Evolutionary conservation across 164 flowering plant genomes (phyloP), one percentile per base, ranked within the genome.

Genomic region (Stephania cephalantha): DNA sequence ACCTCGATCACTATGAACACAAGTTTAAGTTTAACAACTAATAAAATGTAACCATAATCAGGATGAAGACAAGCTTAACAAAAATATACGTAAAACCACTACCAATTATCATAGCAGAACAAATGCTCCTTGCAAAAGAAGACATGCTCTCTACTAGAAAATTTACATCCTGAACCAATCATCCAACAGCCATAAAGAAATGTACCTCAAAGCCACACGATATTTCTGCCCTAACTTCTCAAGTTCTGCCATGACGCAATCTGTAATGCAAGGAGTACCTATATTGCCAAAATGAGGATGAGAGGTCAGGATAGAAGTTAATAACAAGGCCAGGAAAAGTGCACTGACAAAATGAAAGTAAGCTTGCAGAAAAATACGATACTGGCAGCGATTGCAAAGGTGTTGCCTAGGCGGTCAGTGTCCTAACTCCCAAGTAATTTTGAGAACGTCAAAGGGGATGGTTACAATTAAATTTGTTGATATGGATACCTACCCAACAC

Each of bases 201-300:
- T 76, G 42, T 81, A 92, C 97, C 95, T 92, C 79, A 93, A 72
- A 68, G 99, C 98, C 17, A 95, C 97, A 65, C 97, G 97, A 74
- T 95, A 95, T 72, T 95, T 95, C 83, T 89, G 90, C 50, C 99
- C 99, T 65, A 95, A 69, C 85, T 92, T 93, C 86, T 92, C 99
- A 67, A 95, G 95, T 82, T 93, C 98, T 29, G 99, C 98, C 97
- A 95, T 93, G 53, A 95, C 99, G 78, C 97, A 95, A 74, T 92
- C 97, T 3, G 97, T 92, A 71, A 93, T 91, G 76, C 98, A 92
- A 63, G 98, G 99, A 68, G 94, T 93, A 72, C 99, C 99, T 95
- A 46, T 20, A 84, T 58, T 72, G 64, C 22, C 35, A 71, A 74
- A 76, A 10, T 50, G 12, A 50, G 45, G 30, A 74, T 42, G 45